Evolutionary conservation across 225 moss, liverwort and hornwort genomes (phyloP), one percentile per base, ranked within the genome.

Genomic region (Pseudisothecium myosuroides): DNA sequence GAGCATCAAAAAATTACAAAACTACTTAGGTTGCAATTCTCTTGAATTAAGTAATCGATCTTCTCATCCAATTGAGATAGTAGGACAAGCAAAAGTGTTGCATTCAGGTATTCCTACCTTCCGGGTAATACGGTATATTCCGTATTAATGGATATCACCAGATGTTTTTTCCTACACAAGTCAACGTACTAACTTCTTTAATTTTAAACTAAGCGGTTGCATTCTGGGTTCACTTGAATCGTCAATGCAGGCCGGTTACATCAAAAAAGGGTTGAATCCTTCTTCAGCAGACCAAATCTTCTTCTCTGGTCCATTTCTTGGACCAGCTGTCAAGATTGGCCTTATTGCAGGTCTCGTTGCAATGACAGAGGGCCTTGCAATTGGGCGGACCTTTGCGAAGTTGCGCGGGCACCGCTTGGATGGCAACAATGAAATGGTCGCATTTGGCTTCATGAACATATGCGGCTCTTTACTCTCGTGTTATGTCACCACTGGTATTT

Each of bases 381-480:
- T 97, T 39, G 97, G 91, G 72, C 90, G 94, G 76, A 94, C 94
- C 13, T 97, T 96, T 83, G 96, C 96, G 2, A 79, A 94, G 20
- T 55, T 97, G 76, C 93, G 95, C n/a, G 92, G 93, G 68, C 94
- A 97, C 85, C 94, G 89, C n/a, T 84, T 97, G 65, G 94, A 96
- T 65, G 95, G 96, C n/a, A 97, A 96, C 91, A 97, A 94, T 79
- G 97, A 97, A 67, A 94, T 97, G 94, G 64, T 96, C 77, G 86
- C 96, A 65, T 91, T 95, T 23, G 96, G 97, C 19, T 27, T 91
- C 50, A 96, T 95, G 97, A 97, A 96, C 82, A 85, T 96, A 2
- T 84, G 80, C 17, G 95, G 95, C 52, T 91, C 95, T 12, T 84
- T 87, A 15, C 88, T 87, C 43, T 97, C 97, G 10, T 96, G 95